Conservation (phyloP, 345 rosid genomes). For the Eucalyptus marginata region DNA sequence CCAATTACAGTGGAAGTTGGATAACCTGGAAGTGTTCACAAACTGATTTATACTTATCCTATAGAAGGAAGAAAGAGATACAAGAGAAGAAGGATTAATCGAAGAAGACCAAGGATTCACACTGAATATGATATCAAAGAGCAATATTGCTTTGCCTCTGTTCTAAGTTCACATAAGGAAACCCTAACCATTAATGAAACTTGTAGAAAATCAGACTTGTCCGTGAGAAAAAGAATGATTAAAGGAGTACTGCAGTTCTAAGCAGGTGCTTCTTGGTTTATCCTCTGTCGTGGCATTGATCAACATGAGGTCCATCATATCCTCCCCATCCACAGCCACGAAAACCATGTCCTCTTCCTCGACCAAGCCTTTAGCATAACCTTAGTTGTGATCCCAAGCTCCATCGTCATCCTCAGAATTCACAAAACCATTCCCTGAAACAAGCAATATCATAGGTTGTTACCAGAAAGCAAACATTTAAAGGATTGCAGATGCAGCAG, state of each 20-base stretch:
- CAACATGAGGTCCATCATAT: too few species aligned
- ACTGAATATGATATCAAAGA: too few species aligned
- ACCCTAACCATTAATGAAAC: background rate
- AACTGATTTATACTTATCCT: background rate
- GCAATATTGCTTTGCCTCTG: background rate
- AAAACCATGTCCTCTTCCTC: too few species aligned
- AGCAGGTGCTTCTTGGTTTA: slow-evolving; percentile 35
- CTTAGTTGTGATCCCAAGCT: too few species aligned
- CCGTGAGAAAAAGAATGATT: background rate
- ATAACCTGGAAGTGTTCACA: background rate
- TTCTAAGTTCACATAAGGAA: background rate
- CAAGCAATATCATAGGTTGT: too few species aligned
- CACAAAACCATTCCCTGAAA: too few species aligned
- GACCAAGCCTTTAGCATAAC: too few species aligned
- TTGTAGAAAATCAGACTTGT: background rate
- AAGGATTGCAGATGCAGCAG: too few species aligned
- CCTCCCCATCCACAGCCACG: too few species aligned
- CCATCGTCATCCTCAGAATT: too few species aligned
- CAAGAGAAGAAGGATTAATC: background rate
- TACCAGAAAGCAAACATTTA: too few species aligned
- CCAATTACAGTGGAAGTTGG: background rate
- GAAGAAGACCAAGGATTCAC: background rate
- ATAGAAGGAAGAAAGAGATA: background rate
- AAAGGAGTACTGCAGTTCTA: slow-evolving; percentile 4
- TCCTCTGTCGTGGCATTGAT: too few species aligned